Conservation (phyloP, 495 filamentous ascomycete genomes). For the Beverwykella pulmonaria region DNA sequence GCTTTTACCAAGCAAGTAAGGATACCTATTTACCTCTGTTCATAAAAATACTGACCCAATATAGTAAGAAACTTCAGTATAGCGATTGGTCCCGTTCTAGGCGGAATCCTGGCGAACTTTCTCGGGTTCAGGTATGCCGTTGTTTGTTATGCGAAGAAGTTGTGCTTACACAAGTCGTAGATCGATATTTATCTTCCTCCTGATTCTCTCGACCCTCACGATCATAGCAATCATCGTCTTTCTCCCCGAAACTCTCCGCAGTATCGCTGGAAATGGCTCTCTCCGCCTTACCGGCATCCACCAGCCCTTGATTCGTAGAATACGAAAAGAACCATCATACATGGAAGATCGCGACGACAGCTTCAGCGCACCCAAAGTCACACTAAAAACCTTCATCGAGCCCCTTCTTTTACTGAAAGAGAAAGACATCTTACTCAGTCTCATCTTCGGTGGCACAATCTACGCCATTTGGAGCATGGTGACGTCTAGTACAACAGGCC, state of each 20-base stretch:
- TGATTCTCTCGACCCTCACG: constrained; percentile 1
- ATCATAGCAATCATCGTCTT: constrained; percentile 18
- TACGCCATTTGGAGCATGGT: constrained; percentile 59
- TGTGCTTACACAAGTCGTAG: not conserved
- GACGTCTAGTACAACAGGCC: constrained; percentile 50
- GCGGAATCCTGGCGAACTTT: constrained; percentile 16
- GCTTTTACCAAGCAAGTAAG: constrained; percentile 23
- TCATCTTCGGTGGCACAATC: constrained; percentile 53
- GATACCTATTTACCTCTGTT: not conserved
- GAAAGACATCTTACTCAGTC: constrained; percentile 52
- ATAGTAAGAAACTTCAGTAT: constrained; percentile 18
- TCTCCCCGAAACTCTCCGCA: constrained; percentile 26
- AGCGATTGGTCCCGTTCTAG: constrained; percentile 24
- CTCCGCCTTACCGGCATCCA: constrained; percentile 23
- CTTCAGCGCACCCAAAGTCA: constrained; percentile 5
- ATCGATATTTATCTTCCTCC: constrained; percentile 24
- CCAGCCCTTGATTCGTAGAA: constrained; percentile 1
- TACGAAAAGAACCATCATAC: constrained; percentile 11
- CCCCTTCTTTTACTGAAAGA: constrained; percentile 51
- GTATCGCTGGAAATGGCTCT: constrained; percentile 28
- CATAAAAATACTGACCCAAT: not conserved
- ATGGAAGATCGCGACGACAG: constrained; percentile 12
- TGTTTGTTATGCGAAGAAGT: not conserved
- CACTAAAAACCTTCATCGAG: not conserved
- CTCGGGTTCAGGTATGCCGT: constrained; percentile 4